Evolutionary conservation across 2,329 filamentous ascomycete species (phyloP), one percentile per base, ranked within the genome.

Genomic region (Fusarium staphyleae): DNA sequence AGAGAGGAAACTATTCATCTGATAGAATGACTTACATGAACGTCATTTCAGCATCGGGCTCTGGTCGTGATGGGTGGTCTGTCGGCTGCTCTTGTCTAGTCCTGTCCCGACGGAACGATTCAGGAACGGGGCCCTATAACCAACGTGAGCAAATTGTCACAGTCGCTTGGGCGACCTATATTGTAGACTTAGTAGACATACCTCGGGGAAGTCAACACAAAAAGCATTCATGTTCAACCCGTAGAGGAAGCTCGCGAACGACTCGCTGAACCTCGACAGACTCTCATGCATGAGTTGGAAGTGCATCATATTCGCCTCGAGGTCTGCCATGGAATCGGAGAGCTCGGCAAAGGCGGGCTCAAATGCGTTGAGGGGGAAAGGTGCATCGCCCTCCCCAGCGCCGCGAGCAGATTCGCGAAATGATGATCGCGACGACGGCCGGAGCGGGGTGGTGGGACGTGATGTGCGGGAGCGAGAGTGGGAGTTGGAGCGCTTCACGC

Each of bases 151-250:
- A 26, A 36, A 40, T 13, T 33, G 42, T 32, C 24, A 40, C 24
- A 3, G 10, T 28, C 28, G 8, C 34, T 49, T 22, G 26, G 12
- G 33, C 43, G 11, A 24, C 16, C n/a, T 3, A 46, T 4, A 15
- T 3, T 15, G 35, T 34, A 26, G 11, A 40, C 5, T 24, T 22
- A 43, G 48, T 45, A 40, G 16, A 49, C 71, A 44, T 76, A 92
- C 92, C 85, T 99, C 95, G 0, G 92, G 90, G 62, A 97, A 99
- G 73, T 99, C 95, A 26, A 98, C 93, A 72, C 93, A 98, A 72
- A 98, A 99, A 1, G 95, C 95, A 74, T 97, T 98, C 93, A 99
- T 97, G 70, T 98, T 98, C 71, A 99, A 74, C 2, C 95, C 95
- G 68, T 98, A 99, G 37, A 99, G 77, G 68, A 99, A 98, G 65